Percentiles rank a stretch among this genome's conserved stretches.
phyloP scores from a whole-genome alignment of 257 asterid species.

The Cynanchum wilfordii region DNA sequence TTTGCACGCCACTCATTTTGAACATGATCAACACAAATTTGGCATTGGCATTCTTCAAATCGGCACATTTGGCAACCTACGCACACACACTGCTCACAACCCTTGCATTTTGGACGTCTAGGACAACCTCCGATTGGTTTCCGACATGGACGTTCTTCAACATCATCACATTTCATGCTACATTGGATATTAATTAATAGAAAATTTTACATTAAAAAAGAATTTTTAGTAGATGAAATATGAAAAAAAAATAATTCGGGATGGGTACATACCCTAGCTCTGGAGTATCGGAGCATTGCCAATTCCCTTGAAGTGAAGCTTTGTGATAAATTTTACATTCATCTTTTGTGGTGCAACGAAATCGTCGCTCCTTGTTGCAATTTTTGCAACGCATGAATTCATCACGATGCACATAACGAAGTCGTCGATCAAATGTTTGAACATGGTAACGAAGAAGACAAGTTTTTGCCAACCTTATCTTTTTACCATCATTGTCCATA shows the following conservation, averaged over 20 bases:
- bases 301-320: conserved; percentile 18
- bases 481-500: conserved; percentile 11
- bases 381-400: conserved; percentile 34
- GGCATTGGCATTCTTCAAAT: too few relatives aligned
- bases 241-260: neutral
- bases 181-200: neutral
- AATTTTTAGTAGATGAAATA: neutral
- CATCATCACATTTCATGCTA: too few relatives aligned
- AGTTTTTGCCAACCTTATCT: conserved; percentile 21
- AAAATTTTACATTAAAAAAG: neutral
- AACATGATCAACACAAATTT: too few relatives aligned
- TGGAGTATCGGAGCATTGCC: conserved; percentile 43
- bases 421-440: conserved; percentile 27
- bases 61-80: too few relatives aligned
- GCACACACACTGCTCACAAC: too few relatives aligned
- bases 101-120: too few relatives aligned
- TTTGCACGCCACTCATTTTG: too few relatives aligned
- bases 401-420: conserved; percentile 35
- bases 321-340: conserved; percentile 33
- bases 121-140: too few relatives aligned
- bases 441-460: conserved; percentile 30
- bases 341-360: conserved; percentile 21
- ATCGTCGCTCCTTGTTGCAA: conserved; percentile 33
- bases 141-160: too few relatives aligned
- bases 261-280: conserved; percentile 19